phyloP scores from a whole-genome alignment of 805 yeast genomes.

The Candida vartiovaarae region DNA sequence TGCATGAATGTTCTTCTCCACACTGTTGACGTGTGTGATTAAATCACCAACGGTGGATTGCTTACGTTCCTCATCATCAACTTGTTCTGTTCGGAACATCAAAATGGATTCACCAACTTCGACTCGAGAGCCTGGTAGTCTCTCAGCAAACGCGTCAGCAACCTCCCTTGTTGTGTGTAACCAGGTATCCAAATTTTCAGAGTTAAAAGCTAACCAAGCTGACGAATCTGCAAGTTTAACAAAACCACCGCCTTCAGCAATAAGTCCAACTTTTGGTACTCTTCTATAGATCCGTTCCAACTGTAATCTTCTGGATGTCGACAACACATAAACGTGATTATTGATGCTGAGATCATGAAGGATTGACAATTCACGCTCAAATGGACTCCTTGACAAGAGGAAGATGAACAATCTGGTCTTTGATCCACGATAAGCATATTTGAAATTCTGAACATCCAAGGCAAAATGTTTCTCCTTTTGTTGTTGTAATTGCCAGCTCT shows the following conservation, averaged over 20 bases:
- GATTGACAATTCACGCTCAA: slow-evolving; percentile 49
- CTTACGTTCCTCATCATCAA: slow-evolving; percentile 57
- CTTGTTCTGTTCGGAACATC: slow-evolving; percentile 66
- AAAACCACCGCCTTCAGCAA: slow-evolving; percentile 89
- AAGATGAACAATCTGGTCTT: slow-evolving; percentile 40
- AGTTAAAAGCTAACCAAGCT: slow-evolving; percentile 19
- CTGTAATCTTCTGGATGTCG: slow-evolving; percentile 55
- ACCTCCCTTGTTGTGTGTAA: slow-evolving; percentile 48
- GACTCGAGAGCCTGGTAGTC: slow-evolving; percentile 72
- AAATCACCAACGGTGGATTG: slow-evolving; percentile 72
- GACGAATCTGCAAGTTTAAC: slow-evolving; percentile 44
- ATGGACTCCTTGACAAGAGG: slow-evolving; percentile 47
- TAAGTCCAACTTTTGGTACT: slow-evolving; percentile 64
- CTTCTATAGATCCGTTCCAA: slow-evolving; percentile 64
- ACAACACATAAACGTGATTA: slow-evolving; percentile 67
- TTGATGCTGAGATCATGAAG: slow-evolving; percentile 46
- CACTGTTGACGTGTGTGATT: slow-evolving; percentile 76
- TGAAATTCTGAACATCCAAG: slow-evolving; percentile 25
- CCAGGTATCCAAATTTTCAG: slow-evolving; percentile 38
- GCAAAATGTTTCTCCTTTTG: slow-evolving; percentile 31
- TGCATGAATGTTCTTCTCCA: slow-evolving; percentile 60
- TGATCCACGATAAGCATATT: slow-evolving; percentile 21
- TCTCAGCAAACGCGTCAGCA: slow-evolving; percentile 56
- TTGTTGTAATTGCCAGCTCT: slow-evolving; percentile 44
- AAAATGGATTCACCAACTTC: slow-evolving; percentile 72